These are phyloP conservation scores for Calonectria pauciramosa DNA, from an alignment of 2,329 filamentous ascomycete species.

Conservation along the genomic window DNA sequence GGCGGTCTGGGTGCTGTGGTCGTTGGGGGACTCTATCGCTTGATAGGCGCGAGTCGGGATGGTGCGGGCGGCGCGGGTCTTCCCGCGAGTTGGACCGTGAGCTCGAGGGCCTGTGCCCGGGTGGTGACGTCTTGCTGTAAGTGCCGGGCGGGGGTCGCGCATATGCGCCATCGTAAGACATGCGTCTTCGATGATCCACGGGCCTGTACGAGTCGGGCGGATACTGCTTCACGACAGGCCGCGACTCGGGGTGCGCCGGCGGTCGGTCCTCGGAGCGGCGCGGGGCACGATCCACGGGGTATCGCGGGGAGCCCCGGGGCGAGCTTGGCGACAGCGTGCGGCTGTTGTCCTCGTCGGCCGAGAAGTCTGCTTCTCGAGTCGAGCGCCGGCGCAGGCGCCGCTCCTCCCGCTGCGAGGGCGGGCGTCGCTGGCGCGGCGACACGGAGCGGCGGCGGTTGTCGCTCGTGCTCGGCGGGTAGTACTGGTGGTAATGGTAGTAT, in stretches of 20 bases:
- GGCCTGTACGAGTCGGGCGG: conserved; percentile 33
- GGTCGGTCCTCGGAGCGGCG: conserved; percentile 18
- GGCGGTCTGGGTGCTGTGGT: background rate
- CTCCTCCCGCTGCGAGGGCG: conserved; percentile 8
- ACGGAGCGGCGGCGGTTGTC: conserved; percentile 19
- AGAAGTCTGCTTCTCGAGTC: conserved; percentile 41
- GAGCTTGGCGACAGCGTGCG: conserved; percentile 31
- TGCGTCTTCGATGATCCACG: conserved; percentile 24
- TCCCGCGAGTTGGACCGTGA: conserved; percentile 31
- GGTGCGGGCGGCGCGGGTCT: conserved; percentile 2
- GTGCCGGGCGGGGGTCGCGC: conserved; percentile 19
- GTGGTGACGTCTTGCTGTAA: conserved; percentile 28
- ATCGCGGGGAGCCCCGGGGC: conserved; percentile 26
- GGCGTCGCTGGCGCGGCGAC: conserved; percentile 32
- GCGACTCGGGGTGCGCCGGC: conserved; percentile 6
- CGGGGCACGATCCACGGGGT: conserved; percentile 17
- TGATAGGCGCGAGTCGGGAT: background rate
- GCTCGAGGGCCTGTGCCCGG: conserved; percentile 25
- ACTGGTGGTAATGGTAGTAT: conserved; percentile 28
- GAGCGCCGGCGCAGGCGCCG: conserved; percentile 29
- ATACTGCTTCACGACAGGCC: conserved; percentile 34
- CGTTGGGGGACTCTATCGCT: background rate
- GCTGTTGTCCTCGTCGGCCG: conserved; percentile 39
- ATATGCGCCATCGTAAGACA: conserved; percentile 34
- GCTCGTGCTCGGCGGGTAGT: conserved; percentile 27